Conservation (phyloP, 768 basidiomycete species). For the Xerocomellus amylosporus region DNA sequence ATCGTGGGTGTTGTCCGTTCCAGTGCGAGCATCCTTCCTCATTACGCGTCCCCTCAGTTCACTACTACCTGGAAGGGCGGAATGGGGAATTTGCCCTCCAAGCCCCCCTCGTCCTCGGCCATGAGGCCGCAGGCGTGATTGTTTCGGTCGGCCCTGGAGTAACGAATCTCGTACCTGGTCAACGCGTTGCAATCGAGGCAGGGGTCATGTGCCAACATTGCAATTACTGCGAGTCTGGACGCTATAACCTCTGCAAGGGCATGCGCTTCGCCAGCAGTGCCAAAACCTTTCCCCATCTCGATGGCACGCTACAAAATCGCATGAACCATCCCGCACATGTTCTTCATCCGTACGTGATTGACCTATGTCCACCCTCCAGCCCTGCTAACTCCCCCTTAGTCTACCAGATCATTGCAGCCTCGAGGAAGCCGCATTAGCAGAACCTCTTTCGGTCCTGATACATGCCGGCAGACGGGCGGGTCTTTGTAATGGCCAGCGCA, state of each 20-base stretch:
- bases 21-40: constrained; percentile 1
- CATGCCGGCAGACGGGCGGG: constrained; percentile 51
- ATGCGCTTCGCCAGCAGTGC: constrained; percentile 91
- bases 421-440: constrained; percentile 84
- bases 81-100: constrained; percentile 92
- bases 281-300: constrained; percentile 88
- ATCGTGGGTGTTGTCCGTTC: constrained; percentile 47
- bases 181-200: constrained; percentile 91
- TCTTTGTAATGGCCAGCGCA: constrained; percentile 53
- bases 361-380: neutral
- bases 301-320: constrained; percentile 83
- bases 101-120: constrained; percentile 86
- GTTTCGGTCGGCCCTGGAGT: constrained; percentile 79
- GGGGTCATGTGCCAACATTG: constrained; percentile 85
- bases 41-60: constrained; percentile 49
- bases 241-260: constrained; percentile 90
- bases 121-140: constrained; percentile 88
- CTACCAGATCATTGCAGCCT: constrained; percentile 74
- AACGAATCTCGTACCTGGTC: constrained; percentile 62
- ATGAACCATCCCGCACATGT: constrained; percentile 89
- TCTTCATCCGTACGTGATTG: constrained; percentile 73
- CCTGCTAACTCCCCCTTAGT: constrained; percentile 37
- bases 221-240: constrained; percentile 63
- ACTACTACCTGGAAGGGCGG: constrained; percentile 85
- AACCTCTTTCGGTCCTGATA: constrained; percentile 90